phyloP scores from a whole-genome alignment of 1,284 basidiomycete genomes.

The Puccinia triticina region DNA sequence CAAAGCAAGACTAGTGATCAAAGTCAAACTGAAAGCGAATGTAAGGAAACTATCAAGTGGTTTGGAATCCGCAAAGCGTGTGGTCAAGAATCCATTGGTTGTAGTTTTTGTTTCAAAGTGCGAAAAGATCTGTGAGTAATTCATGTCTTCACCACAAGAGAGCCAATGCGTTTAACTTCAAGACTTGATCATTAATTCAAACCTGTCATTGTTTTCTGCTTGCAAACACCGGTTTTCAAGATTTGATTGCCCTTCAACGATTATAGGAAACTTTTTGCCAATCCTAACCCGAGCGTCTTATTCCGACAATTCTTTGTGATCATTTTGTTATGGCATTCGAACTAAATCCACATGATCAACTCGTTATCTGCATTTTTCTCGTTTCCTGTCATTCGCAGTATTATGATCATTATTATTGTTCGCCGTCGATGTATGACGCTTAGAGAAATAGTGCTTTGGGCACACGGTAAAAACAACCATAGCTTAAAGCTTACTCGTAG shows the following conservation, averaged over 20 bases:
- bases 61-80: constrained; percentile 80
- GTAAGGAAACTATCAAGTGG: constrained; percentile 85
- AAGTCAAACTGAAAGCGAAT: constrained; percentile 9
- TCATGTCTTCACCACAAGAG: neutral
- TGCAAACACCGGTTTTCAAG: neutral
- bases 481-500: neutral
- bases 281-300: constrained; percentile 51
- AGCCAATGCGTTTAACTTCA: too few relatives aligned
- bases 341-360: neutral
- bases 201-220: neutral
- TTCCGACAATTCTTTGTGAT: constrained; percentile 10
- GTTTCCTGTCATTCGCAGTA: neutral
- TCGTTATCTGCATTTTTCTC: neutral
- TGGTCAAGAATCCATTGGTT: constrained; percentile 74
- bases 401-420: neutral
- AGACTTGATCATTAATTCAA: neutral
- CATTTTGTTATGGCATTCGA: neutral
- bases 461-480: neutral
- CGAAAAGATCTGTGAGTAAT: constrained; percentile 80
- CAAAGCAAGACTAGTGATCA: neutral
- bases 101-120: constrained; percentile 91
- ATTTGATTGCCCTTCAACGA: constrained; percentile 54
- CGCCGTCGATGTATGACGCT: neutral
- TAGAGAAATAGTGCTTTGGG: neutral
- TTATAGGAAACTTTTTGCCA: constrained; percentile 55